Conservation (phyloP, 495 filamentous ascomycete genomes). For the Chaetomium fimeti region DNA sequence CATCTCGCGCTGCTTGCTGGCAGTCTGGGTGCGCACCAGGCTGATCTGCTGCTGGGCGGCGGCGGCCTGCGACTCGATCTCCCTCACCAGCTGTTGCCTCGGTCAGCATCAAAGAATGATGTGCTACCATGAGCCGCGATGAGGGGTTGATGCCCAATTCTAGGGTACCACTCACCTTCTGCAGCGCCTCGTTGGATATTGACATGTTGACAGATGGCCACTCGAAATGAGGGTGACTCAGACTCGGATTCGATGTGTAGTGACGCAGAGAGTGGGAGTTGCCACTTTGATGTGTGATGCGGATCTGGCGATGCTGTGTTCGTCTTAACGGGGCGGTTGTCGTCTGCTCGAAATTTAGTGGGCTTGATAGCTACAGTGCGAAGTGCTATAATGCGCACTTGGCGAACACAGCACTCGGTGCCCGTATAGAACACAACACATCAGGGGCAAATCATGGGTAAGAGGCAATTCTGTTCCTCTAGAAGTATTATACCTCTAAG, state of each 20-base stretch:
- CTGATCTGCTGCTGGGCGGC: conserved; percentile 89
- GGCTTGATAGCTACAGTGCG: conserved; percentile 12
- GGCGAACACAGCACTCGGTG: not conserved
- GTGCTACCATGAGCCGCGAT: not conserved
- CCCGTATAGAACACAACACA: no score
- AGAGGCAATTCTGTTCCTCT: not conserved
- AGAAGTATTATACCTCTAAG: not conserved
- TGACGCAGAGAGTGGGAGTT: not conserved
- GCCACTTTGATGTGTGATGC: conserved; percentile 10
- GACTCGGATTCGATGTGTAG: not conserved
- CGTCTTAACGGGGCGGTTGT: not conserved
- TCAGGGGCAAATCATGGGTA: not conserved
- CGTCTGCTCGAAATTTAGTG: conserved; percentile 2
- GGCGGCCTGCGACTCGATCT: conserved; percentile 86
- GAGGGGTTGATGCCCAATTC: conserved; percentile 8
- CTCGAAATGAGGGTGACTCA: not conserved
- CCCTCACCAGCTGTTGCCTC: conserved; percentile 72
- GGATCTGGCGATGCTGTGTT: conserved; percentile 6
- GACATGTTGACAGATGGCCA: conserved; percentile 62
- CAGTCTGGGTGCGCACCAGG: conserved; percentile 80
- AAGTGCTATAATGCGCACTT: not conserved
- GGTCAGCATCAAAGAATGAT: not conserved
- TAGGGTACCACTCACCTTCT: conserved; percentile 63
- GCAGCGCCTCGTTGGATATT: conserved; percentile 90
- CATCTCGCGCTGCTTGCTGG: conserved; percentile 81